phyloP scores from a whole-genome alignment of 148 eudicot genomes.

The Rhododendron vialii region DNA sequence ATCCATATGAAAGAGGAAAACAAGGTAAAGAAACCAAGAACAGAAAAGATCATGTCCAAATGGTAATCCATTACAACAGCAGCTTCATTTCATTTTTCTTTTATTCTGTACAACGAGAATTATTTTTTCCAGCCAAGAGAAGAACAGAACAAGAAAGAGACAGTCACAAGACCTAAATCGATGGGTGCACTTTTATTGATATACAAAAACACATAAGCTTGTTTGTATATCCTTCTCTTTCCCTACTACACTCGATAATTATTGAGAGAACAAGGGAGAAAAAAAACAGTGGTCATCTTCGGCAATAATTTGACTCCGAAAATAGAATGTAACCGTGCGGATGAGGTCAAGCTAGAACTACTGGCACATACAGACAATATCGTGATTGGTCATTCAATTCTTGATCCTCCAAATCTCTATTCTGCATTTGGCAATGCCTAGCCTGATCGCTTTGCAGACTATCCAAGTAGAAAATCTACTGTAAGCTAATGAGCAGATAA shows the following conservation, averaged over 20 bases:
- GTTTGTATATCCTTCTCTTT: neutral
- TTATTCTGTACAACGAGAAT: no score
- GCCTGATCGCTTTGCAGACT: constrained; percentile 13
- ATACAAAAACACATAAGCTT: neutral
- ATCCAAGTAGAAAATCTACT: neutral
- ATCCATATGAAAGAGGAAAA: no score
- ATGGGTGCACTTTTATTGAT: neutral
- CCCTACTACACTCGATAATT: neutral
- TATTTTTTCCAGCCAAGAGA: neutral
- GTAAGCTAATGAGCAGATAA: neutral
- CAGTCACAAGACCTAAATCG: no score
- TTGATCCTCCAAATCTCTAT: neutral
- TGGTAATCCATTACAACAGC: no score
- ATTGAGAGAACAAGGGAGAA: neutral
- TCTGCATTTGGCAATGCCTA: neutral
- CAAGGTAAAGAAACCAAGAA: no score
- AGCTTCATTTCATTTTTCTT: no score
- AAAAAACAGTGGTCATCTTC: neutral
- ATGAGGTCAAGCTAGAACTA: neutral
- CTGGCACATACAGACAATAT: neutral
- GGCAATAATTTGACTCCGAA: neutral
- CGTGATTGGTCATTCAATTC: neutral
- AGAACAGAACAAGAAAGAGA: neutral
- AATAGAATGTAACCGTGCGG: neutral
- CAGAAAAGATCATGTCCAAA: no score